Conservation (phyloP, 2,329 filamentous ascomycete species). For the Kalaharituber pfeilii region DNA sequence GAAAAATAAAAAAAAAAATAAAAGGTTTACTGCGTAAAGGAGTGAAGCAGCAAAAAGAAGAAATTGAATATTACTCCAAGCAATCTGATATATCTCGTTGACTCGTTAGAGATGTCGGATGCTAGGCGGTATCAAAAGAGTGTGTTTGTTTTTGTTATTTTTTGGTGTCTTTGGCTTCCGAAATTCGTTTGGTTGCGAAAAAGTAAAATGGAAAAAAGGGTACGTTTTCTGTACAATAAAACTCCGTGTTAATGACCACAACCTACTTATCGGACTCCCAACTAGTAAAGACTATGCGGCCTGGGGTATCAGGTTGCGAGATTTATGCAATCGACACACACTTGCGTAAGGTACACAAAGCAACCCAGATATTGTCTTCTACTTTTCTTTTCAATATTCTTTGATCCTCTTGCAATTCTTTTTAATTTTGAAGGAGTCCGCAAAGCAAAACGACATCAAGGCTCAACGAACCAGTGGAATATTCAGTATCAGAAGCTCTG, state of each 20-base stretch:
- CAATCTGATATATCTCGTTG: background rate
- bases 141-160: background rate
- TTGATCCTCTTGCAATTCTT: no score
- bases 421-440: background rate
- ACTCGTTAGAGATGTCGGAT: conserved; percentile 1
- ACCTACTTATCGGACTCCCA: background rate
- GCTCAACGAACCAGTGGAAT: background rate
- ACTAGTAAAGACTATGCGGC: background rate
- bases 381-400: no score
- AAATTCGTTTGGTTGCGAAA: background rate
- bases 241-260: background rate
- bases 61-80: background rate
- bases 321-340: background rate
- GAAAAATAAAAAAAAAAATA: conserved; percentile 1
- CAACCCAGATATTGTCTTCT: no score
- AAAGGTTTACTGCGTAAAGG: background rate
- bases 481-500: background rate
- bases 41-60: background rate
- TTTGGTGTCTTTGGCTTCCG: background rate
- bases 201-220: background rate
- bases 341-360: background rate
- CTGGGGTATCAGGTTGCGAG: background rate
- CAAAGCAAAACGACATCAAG: background rate
- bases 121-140: no score
- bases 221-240: background rate